Base-by-base conservation (phyloP, 1,284 basidiomycete genomes). In the Sporisorium exsertum region DNA sequence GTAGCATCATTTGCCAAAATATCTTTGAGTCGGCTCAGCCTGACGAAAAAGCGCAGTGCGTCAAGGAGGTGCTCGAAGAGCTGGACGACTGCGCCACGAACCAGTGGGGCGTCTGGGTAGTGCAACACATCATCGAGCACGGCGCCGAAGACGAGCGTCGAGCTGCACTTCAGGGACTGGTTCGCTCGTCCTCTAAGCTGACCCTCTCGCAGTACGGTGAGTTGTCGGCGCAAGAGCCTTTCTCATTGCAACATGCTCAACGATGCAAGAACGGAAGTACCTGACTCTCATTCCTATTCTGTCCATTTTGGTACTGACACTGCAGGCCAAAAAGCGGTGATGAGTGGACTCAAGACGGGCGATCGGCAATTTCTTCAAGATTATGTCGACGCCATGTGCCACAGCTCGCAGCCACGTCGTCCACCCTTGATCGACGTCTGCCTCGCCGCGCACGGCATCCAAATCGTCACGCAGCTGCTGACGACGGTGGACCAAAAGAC, bases 71-170 rank as follows among this genome's bases (percentile, higher is more conserved):
- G 56, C 61, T 85, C 24, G 69, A 65, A 1, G 37, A 76, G 22
- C 46, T 82, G 32, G 59, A 70, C 42, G 69, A 77, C 8, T 81
- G 79, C 62, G 80, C 79, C 1, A 67, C 66, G 20, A 78, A 84
- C 35, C 84, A 84, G 58, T 84, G 81, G 80, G 84, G 84, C 26
- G 83, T 85, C 0, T 85, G 84, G 84, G 80, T 84, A 20, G 77
- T 84, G 29, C 79, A 83, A 64, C 80, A 82, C 64, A 78, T 84
- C 37, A 72, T 84, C 54, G 83, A 85, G 62, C 82, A 84, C 45
- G 81, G 81, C 2, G 58, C 46, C 15, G 64, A 67, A 3, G 49
- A 73, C 8, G 60, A 80, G 46, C 76, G 74, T 12, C 42, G 45
- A 8, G 52, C 63, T n/a, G 79, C 80, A 12, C 68, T 82, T 24